Percentiles rank a stretch among this genome's conserved stretches.
Conservation (phyloP, 2,329 filamentous ascomycete genomes). For the Trichoderma semiorbis region DNA sequence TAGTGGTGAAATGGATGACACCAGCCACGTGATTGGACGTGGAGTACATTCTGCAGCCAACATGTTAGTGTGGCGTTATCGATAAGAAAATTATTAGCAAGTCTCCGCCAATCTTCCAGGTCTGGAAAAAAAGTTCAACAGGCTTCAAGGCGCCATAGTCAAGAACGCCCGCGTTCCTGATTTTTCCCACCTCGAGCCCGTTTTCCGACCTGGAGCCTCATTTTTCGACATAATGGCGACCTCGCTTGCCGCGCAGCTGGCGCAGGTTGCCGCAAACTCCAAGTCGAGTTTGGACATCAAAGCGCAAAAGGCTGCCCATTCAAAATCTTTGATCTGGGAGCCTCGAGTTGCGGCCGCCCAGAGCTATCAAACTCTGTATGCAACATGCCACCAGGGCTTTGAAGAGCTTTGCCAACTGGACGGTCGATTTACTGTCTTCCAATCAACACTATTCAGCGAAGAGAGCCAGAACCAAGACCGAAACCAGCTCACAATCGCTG, state of each 20-base stretch:
- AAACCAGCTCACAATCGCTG: conserved; percentile 72
- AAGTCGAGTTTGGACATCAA: conserved; percentile 90
- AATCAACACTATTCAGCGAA: conserved; percentile 81
- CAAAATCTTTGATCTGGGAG: conserved; percentile 93
- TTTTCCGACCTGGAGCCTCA: conserved; percentile 21
- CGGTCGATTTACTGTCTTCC: conserved; percentile 69
- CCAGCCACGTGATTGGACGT: background rate
- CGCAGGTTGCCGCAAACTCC: conserved; percentile 84
- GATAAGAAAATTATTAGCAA: conserved; percentile 28
- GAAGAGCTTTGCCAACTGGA: conserved; percentile 89
- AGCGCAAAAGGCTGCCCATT: conserved; percentile 86
- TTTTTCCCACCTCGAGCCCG: background rate
- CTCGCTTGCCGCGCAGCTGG: conserved; percentile 88
- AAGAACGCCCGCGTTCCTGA: conserved; percentile 23
- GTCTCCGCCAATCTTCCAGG: conserved; percentile 23
- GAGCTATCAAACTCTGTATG: conserved; percentile 84
- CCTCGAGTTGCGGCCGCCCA: conserved; percentile 78
- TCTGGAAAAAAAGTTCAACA: conserved; percentile 30
- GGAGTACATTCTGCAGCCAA: background rate
- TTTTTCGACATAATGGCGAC: conserved; percentile 62
- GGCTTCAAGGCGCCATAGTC: conserved; percentile 25
- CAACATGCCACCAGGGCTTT: conserved; percentile 84
- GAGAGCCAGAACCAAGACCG: conserved; percentile 89
- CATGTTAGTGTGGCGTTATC: conserved; percentile 28
- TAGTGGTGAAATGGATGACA: background rate